Evolutionary conservation across 768 basidiomycete species (phyloP), one percentile per base, ranked within the genome.

Genomic region (Boletus fagicola): DNA sequence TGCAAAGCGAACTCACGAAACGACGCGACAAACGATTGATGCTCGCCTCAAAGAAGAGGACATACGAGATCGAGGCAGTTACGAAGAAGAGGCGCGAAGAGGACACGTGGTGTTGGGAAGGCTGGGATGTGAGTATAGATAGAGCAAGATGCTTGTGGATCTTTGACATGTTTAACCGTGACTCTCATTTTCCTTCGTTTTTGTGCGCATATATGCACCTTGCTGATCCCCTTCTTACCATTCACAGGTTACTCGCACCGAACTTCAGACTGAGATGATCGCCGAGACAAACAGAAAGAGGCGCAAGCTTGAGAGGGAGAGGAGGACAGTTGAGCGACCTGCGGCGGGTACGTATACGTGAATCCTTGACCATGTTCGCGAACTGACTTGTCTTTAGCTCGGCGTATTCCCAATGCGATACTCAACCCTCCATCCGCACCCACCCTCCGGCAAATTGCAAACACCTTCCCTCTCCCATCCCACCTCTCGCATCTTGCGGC

Each of bases 281-380:
- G 85, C 94, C 0, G 91, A 95, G 64, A 87, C 90, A 7, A 94
- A 92, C 70, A 78, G 90, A 61, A 96, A 96, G 72, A 80, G 92
- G 56, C 78, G 95, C 45, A 80, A 84, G 48, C 72, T 98, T 36
- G 94, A 98, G 69, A 80, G 94, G 57, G 94, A 97, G 60, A 84
- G 92, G 59, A 80, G 94, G 61, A 81, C 82, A 1, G 68, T 86
- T 13, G 94, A 94, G 62, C 77, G 86, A n/a, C 87, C 90, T 11
- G 84, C 82, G 47, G 84, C 87, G 51, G 72, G 94, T 93, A 65
- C 48, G 83, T 76, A 38, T 53, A 12, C 31, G 36, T n/a, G 8
- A 18, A 38, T 51, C 33, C 24, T 58, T 31, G 30, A 18, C 49
- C 45, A 30, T 49, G 39, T 44, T 55, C 30, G 15, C 35, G 18